A percentile compares a stretch with the other conserved stretches of the same genome.
These are phyloP conservation scores for Solanum lycopersicoides DNA, from an alignment of 257 asterid species.

Conservation along the genomic window DNA sequence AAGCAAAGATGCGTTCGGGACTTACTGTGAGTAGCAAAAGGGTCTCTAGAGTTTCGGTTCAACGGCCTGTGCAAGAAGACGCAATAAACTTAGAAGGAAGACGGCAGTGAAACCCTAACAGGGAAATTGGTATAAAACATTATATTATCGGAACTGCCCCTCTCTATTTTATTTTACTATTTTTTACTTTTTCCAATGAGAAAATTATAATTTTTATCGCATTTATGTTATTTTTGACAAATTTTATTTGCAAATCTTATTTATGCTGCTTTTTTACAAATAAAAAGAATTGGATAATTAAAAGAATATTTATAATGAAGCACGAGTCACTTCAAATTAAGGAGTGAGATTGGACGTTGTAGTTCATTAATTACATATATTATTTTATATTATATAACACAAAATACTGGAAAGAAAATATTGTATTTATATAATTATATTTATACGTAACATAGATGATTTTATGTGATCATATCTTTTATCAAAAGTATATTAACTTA, in stretches of 20 bases:
- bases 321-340: background rate
- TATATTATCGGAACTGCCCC: background rate
- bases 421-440: too few relatives aligned
- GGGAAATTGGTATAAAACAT: background rate
- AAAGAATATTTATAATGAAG: background rate
- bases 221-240: background rate
- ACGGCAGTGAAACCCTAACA: background rate
- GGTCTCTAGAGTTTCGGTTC: background rate
- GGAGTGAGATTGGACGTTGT: background rate
- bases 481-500: too few relatives aligned
- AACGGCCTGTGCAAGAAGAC: background rate
- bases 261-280: background rate
- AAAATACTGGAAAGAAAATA: too few relatives aligned
- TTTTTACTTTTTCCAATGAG: background rate
- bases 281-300: background rate
- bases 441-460: too few relatives aligned
- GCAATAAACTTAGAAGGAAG: background rate
- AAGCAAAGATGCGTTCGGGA: background rate
- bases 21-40: background rate
- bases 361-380: background rate
- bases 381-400: too few relatives aligned
- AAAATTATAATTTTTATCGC: background rate
- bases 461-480: background rate
- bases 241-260: background rate
- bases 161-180: background rate